Evolutionary conservation across 2,329 filamentous ascomycete species (phyloP).

Genomic region (Sarocladium kiliense): DNA sequence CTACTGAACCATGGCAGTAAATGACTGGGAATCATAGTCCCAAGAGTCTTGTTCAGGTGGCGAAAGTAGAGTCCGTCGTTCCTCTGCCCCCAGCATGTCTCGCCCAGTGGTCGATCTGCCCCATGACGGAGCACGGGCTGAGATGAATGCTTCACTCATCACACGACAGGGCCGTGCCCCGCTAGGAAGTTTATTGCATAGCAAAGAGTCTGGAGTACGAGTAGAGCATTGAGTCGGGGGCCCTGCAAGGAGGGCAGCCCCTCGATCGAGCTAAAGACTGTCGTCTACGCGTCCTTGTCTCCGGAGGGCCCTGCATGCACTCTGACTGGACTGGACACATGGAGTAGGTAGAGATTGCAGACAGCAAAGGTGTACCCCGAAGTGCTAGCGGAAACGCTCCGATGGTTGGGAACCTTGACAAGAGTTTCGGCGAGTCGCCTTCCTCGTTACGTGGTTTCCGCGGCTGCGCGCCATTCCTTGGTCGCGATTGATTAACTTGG

Average conservation of each 20-base stretch:
- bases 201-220: too few relatives aligned
- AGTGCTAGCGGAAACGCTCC: background rate
- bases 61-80: background rate
- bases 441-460: background rate
- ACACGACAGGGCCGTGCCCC: background rate
- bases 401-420: background rate
- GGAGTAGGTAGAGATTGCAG: too few relatives aligned
- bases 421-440: background rate
- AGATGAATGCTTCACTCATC: slow-evolving; percentile 3
- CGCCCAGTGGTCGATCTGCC: background rate
- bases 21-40: background rate
- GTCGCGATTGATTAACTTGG: background rate
- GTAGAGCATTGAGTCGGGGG: too few relatives aligned
- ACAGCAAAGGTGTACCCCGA: background rate
- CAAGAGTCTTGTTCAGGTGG: background rate
- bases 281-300: background rate
- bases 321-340: too few relatives aligned
- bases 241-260: too few relatives aligned
- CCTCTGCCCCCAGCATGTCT: background rate
- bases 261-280: background rate
- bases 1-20: background rate
- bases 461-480: background rate
- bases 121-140: slow-evolving; percentile 6
- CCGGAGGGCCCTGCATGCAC: background rate
- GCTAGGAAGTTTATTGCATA: slow-evolving; percentile 1